Evolutionary conservation across 805 yeast genomes (phyloP).

Genomic region (Wickerhamomyces mucosus): DNA sequence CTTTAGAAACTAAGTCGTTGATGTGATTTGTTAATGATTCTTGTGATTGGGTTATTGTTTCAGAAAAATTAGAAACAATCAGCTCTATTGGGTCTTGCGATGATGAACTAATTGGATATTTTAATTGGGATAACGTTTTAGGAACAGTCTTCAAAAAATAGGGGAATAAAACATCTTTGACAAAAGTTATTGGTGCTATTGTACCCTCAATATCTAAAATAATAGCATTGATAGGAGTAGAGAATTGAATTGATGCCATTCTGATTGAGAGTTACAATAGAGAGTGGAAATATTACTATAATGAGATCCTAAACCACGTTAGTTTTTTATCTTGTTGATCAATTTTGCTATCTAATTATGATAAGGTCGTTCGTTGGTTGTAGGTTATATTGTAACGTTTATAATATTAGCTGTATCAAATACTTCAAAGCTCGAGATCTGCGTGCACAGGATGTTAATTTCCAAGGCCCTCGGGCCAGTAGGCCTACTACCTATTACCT

Average conservation of each 20-base stretch:
- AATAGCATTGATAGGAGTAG: conserved; percentile 19
- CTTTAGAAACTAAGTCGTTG: conserved; percentile 45
- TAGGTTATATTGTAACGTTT: no score
- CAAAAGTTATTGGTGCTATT: conserved; percentile 84
- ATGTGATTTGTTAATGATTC: conserved; percentile 38
- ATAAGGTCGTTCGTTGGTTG: no score
- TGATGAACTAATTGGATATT: conserved; percentile 18
- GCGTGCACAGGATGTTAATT: no score
- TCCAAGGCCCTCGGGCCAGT: no score
- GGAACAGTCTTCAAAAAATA: conserved; percentile 53
- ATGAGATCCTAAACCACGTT: no score
- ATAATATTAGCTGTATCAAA: no score
- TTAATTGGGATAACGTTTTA: conserved; percentile 20
- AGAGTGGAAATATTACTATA: no score
- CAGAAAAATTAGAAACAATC: conserved; percentile 15
- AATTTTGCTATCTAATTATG: no score
- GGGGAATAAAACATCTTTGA: conserved; percentile 69
- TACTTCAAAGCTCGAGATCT: no score
- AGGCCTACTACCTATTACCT: no score
- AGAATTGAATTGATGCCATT: background rate
- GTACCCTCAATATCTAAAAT: conserved; percentile 87
- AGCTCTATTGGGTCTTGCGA: conserved; percentile 18
- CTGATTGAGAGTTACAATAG: no score
- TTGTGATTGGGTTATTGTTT: conserved; percentile 15
- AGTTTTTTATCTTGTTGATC: no score